A percentile compares a stretch with the other conserved stretches of the same genome.
Conservation (phyloP, 192 early-diverging fungal genomes). For the Coemansia sp. region DNA sequence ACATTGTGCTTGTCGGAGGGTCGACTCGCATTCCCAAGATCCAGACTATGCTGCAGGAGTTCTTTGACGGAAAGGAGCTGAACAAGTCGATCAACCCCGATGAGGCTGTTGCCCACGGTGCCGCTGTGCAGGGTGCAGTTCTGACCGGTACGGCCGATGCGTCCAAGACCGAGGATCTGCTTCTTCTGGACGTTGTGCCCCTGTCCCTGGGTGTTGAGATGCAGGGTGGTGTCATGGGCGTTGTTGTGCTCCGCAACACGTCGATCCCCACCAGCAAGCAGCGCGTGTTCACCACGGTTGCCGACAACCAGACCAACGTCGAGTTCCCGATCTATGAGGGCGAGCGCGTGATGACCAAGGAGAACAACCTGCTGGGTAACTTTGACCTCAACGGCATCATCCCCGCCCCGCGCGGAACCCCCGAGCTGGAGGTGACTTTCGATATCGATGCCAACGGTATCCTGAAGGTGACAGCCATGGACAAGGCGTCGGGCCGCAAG, state of each 20-base stretch:
- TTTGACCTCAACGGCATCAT: conserved; percentile 79
- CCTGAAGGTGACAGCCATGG: conserved; percentile 86
- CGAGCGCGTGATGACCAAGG: conserved; percentile 84
- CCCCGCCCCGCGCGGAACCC: conserved; percentile 73
- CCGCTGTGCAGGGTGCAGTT: conserved; percentile 85
- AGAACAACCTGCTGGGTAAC: conserved; percentile 88
- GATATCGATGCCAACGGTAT: conserved; percentile 87
- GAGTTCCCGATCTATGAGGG: conserved; percentile 86
- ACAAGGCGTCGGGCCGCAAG: conserved; percentile 89
- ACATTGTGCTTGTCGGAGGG: conserved; percentile 84
- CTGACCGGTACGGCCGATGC: conserved; percentile 66
- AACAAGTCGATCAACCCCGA: conserved; percentile 94
- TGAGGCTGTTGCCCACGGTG: conserved; percentile 93
- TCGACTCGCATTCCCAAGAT: conserved; percentile 95
- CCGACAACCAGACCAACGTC: conserved; percentile 83
- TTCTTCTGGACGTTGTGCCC: conserved; percentile 82
- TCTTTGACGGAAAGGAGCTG: conserved; percentile 78
- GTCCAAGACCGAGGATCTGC: conserved; percentile 67
- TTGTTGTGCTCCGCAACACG: conserved; percentile 82
- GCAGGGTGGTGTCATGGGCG: conserved; percentile 82
- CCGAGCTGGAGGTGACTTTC: conserved; percentile 81
- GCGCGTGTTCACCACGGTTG: conserved; percentile 80
- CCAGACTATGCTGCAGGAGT: conserved; percentile 72
- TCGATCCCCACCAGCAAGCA: conserved; percentile 79
- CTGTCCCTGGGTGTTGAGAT: conserved; percentile 84